A percentile compares a stretch with the other conserved stretches of the same genome.
Conservation (phyloP, 129 eudicot species). For the Flaveria linearis region DNA sequence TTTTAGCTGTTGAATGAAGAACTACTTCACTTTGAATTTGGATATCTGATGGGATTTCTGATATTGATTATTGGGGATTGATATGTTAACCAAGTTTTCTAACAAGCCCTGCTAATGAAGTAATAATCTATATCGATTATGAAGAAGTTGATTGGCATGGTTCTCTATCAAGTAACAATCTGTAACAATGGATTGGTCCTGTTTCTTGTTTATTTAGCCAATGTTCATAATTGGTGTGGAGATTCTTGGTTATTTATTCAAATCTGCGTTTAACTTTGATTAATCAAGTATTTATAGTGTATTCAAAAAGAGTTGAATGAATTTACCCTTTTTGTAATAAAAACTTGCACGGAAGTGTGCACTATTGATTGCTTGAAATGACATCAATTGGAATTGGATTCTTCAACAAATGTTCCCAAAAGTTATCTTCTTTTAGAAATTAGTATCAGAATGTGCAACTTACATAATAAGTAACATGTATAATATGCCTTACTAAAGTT, state of each 20-base stretch:
- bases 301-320: neutral
- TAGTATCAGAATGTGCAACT: neutral
- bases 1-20: no score
- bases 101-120: no score
- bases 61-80: no score
- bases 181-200: neutral
- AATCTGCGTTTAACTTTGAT: no score
- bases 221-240: neutral
- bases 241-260: neutral
- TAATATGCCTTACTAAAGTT: no score
- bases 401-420: neutral
- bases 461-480: neutral
- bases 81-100: no score
- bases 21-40: no score
- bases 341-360: neutral
- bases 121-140: no score
- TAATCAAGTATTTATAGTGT: no score
- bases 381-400: conserved; percentile 1
- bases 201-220: neutral
- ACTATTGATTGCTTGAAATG: conserved; percentile 9
- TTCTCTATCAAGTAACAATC: neutral
- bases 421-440: conserved; percentile 5
- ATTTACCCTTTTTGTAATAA: neutral
- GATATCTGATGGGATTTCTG: no score
- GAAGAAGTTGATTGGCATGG: no score